Conservation (phyloP, 441 rosid genomes). For the Capsella rubella region DNA sequence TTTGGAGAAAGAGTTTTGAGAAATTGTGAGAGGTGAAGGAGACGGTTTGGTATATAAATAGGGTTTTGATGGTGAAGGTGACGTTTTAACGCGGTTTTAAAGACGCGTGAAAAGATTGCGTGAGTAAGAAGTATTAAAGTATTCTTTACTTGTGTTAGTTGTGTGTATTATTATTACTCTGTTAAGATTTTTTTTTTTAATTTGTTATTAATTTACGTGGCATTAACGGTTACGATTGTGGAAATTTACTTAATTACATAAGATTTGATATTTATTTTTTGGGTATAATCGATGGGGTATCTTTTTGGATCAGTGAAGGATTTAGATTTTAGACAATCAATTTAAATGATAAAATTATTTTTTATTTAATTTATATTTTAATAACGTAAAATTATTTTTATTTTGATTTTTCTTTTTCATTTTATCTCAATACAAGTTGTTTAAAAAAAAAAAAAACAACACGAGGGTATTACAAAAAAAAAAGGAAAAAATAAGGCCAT, state of each 20-base stretch:
- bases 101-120: constrained; percentile 42
- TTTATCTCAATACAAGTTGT: no score
- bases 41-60: constrained; percentile 32
- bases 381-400: no score
- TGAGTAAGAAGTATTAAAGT: neutral
- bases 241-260: neutral
- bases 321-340: neutral
- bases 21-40: constrained; percentile 15
- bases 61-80: neutral
- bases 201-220: neutral
- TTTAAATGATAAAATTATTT: neutral
- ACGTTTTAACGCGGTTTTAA: constrained; percentile 36
- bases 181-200: neutral
- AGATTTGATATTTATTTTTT: no score
- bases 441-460: neutral
- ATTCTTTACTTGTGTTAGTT: neutral
- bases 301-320: no score
- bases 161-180: neutral
- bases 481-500: neutral
- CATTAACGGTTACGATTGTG: neutral
- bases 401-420: no score
- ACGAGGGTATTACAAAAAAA: neutral
- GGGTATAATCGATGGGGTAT: neutral
- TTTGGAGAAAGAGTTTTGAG: neutral
- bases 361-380: no score